Conservation (phyloP, 257 asterid species). For the Mentha longifolia region DNA sequence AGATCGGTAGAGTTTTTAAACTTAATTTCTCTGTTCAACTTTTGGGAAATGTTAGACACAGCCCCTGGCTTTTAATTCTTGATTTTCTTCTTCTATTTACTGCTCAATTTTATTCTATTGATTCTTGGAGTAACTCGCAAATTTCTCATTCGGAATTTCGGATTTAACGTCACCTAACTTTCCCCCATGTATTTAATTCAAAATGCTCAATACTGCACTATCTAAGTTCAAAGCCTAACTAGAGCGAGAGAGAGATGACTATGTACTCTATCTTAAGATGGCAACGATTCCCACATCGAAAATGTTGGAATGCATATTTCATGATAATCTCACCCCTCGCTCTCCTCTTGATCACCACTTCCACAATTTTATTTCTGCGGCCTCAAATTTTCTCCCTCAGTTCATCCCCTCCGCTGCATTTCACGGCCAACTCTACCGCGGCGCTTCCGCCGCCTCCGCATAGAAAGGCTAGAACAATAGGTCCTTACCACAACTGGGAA, state of each 20-base stretch:
- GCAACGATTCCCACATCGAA: conserved; percentile 9
- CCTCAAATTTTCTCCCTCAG: conserved; percentile 26
- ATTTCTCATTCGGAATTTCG: not conserved
- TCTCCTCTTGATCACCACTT: conserved; percentile 33
- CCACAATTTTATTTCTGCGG: conserved; percentile 21
- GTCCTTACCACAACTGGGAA: conserved; percentile 75
- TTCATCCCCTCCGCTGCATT: conserved; percentile 1
- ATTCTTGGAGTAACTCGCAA: not conserved
- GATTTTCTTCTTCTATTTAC: not conserved
- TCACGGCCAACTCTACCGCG: not conserved
- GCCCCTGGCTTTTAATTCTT: no score
- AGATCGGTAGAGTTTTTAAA: no score
- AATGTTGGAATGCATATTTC: conserved; percentile 30
- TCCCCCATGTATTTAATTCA: not conserved
- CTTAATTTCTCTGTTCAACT: not conserved
- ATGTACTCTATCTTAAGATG: conserved; percentile 3
- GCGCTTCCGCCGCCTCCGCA: conserved; percentile 9
- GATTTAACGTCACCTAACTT: not conserved
- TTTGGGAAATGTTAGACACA: conserved; percentile 1
- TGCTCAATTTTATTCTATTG: conserved; percentile 4
- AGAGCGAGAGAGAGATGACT: not conserved
- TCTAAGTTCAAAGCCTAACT: not conserved
- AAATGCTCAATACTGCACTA: not conserved
- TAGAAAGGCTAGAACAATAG: not conserved
- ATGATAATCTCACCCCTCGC: conserved; percentile 33